Conservation (phyloP, 768 basidiomycete genomes). For the Kwoniella sp. region DNA sequence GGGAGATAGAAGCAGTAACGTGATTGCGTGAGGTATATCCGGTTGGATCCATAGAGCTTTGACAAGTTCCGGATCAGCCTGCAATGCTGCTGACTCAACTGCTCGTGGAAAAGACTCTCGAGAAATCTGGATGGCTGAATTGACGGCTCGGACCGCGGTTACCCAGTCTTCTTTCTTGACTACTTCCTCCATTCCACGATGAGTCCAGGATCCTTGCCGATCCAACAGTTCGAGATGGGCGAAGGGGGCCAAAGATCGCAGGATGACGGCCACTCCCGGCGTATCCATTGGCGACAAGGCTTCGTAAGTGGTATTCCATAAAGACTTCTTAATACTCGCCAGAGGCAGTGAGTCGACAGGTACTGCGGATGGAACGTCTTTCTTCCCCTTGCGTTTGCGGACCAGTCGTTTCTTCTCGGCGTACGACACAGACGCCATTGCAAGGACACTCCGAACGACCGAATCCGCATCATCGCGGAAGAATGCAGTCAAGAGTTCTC, state of each 20-base stretch:
- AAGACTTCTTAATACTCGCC: slow-evolving; percentile 54
- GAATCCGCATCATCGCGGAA: slow-evolving; percentile 48
- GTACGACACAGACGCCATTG: slow-evolving; percentile 24
- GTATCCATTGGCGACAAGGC: slow-evolving; percentile 60
- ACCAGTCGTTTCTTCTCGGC: slow-evolving; percentile 30
- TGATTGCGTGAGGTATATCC: slow-evolving; percentile 60
- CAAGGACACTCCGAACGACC: slow-evolving; percentile 37
- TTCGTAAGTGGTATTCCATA: slow-evolving; percentile 69
- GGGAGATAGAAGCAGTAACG: slow-evolving; percentile 75
- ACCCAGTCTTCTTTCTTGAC: slow-evolving; percentile 39
- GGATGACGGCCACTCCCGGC: slow-evolving; percentile 59
- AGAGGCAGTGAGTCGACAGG: slow-evolving; percentile 25
- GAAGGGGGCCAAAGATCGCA: slow-evolving; percentile 59
- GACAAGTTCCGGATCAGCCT: slow-evolving; percentile 56
- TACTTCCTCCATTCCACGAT: slow-evolving; percentile 31
- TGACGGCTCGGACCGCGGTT: slow-evolving; percentile 58
- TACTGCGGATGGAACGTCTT: slow-evolving; percentile 8
- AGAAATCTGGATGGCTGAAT: slow-evolving; percentile 59
- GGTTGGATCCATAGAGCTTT: slow-evolving; percentile 59
- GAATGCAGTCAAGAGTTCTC: slow-evolving; percentile 50
- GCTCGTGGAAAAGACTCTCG: slow-evolving; percentile 62
- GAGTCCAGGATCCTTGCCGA: slow-evolving; percentile 42
- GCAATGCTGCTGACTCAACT: slow-evolving; percentile 64
- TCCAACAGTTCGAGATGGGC: slow-evolving; percentile 65
- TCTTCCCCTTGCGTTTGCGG: slow-evolving; percentile 8